Conservation (phyloP, 345 rosid species). For the Syzygium aqueum region DNA sequence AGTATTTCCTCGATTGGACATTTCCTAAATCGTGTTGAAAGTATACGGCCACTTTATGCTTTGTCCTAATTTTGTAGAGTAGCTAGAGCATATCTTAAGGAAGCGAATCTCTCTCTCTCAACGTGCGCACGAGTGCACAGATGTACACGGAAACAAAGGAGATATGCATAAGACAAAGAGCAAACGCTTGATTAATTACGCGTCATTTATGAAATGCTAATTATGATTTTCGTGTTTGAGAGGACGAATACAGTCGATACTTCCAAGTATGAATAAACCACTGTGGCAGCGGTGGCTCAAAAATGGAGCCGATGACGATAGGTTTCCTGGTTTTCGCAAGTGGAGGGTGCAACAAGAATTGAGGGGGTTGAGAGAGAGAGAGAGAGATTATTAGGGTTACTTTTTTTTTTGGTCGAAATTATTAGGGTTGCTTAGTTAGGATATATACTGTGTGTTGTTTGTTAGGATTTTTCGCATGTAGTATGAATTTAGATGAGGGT, state of each 20-base stretch:
- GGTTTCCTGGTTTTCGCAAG: too few species aligned
- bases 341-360: too few species aligned
- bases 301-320: background rate
- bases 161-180: background rate
- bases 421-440: background rate
- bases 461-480: background rate
- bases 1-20: background rate
- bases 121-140: background rate
- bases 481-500: background rate
- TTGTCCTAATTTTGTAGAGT: background rate
- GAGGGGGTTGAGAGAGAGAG: background rate
- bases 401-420: background rate
- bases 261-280: background rate
- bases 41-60: background rate
- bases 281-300: background rate
- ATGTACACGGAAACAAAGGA: background rate
- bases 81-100: background rate
- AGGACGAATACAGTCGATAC: background rate
- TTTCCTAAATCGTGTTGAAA: background rate
- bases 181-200: background rate
- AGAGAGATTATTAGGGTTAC: background rate
- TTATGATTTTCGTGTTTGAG: background rate
- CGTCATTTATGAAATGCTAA: background rate
- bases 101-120: background rate
- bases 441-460: background rate